phyloP scores from a whole-genome alignment of 306 rosid genomes.

The Cucumis melo region DNA sequence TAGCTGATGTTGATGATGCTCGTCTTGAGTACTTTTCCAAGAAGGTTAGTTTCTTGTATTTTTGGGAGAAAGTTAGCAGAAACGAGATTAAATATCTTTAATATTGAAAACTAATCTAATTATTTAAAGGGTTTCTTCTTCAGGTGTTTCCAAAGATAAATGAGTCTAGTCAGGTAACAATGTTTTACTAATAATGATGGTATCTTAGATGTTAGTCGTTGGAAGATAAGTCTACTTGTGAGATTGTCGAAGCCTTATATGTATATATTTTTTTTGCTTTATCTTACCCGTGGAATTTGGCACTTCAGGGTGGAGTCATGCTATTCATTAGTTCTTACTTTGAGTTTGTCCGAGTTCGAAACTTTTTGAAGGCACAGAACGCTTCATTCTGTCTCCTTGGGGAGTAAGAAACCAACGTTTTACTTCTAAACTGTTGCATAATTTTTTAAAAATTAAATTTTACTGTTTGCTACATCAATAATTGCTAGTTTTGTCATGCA shows the following conservation, averaged over 20 bases:
- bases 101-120: neutral
- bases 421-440: conserved; percentile 1
- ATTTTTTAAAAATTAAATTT: neutral
- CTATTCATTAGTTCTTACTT: conserved; percentile 72
- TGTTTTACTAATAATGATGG: neutral
- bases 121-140: conserved; percentile 12
- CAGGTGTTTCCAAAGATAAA: conserved; percentile 87
- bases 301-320: conserved; percentile 75
- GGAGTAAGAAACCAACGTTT: conserved; percentile 50
- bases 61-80: neutral
- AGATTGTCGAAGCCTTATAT: neutral
- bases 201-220: neutral
- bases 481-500: conserved; percentile 6
- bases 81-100: neutral
- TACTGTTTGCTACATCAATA: neutral
- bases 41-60: conserved; percentile 33
- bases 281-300: conserved; percentile 9
- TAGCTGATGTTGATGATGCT: conserved; percentile 59
- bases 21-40: conserved; percentile 72
- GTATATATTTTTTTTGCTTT: neutral
- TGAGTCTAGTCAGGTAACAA: conserved; percentile 55
- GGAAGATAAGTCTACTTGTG: neutral
- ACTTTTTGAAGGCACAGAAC: conserved; percentile 67
- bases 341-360: conserved; percentile 63
- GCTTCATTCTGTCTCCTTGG: conserved; percentile 87